Base-by-base conservation (phyloP, 768 basidiomycete species). In the Krasilnikovozyma curviuscula region DNA sequence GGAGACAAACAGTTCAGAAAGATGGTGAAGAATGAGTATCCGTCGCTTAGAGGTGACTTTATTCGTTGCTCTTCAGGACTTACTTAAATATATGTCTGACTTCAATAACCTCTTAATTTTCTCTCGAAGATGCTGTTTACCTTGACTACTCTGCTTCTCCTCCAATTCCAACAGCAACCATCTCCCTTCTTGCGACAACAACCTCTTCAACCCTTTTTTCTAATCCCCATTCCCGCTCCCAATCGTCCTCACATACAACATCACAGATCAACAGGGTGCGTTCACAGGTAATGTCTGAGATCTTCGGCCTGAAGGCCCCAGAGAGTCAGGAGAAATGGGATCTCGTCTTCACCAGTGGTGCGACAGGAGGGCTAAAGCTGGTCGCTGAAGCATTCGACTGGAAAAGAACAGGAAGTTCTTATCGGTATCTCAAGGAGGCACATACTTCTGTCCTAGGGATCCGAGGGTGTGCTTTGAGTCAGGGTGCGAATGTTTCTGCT, bases 111-210 rank as follows among this genome's bases (percentile, higher is more conserved):
- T 2, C 30, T 43, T 14, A 12, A 25, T 25, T 7, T 25, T 14
- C 41, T n/a, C 7, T 25, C 9, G 41, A 25, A 44, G 53, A 43
- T 35, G 38, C 37, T 8, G 40, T 37, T 27, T 57, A 55, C 37
- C 54, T 60, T 32, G 59, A 61, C 52, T 29, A 51, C 41, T 51
- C 57, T 6, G 56, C 59, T 3, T 46, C 57, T 1, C 55, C 57
- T 0, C 59, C 57, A 5, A 49, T 50, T 1, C 57, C 55, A 2
- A 14, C 43, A 2, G 45, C 54, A 1, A 44, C 55, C 10, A 13
- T 56, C 0, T 35, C 41, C 4, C 19, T 40, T 21, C 44, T 57
- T 35, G 25, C 55, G 3, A 5, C 13, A 0, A 41, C 27, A 3
- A 29, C 57, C 24, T 18, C 44, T 0, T 40, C 48, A 10, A 51